A percentile compares a stretch with the other conserved stretches of the same genome.
These are phyloP conservation scores for Lasiodiplodia gonubiensis DNA, from an alignment of 2,329 filamentous ascomycete genomes.

Conservation along the genomic window DNA sequence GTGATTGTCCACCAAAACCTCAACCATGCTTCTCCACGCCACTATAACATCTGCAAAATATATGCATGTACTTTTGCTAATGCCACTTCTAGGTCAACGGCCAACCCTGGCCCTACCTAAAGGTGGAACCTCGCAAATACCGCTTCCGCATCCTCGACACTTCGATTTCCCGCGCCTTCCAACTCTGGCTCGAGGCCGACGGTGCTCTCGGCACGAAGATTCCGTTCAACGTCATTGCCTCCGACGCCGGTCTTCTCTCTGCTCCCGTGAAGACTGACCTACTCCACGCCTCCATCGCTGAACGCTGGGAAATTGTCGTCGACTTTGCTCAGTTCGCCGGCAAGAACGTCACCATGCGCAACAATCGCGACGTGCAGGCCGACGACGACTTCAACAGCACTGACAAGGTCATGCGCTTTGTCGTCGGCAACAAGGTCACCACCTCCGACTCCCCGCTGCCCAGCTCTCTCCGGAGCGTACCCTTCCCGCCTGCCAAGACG, in stretches of 20 bases:
- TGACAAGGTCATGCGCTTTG: slow-evolving; percentile 47
- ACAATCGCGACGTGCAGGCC: slow-evolving; percentile 50
- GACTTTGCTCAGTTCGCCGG: slow-evolving; percentile 59
- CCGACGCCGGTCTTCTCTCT: slow-evolving; percentile 59
- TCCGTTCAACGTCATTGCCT: slow-evolving; percentile 60
- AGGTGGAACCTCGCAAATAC: slow-evolving; percentile 67
- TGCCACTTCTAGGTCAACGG: slow-evolving; percentile 51
- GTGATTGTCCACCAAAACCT: too few relatives aligned
- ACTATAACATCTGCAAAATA: too few relatives aligned
- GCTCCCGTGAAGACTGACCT: slow-evolving; percentile 51
- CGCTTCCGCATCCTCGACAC: slow-evolving; percentile 62
- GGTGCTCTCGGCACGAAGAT: slow-evolving; percentile 43
- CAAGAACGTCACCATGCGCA: slow-evolving; percentile 56
- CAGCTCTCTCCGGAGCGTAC: slow-evolving; percentile 36
- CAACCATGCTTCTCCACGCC: too few relatives aligned
- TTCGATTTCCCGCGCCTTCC: slow-evolving; percentile 55
- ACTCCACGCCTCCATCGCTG: slow-evolving; percentile 60
- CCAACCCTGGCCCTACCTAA: slow-evolving; percentile 64
- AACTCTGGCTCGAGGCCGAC: slow-evolving; percentile 52
- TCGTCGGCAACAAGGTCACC: slow-evolving; percentile 49
- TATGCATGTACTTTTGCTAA: neutral
- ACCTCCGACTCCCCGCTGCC: slow-evolving; percentile 37
- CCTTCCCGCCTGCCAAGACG: slow-evolving; percentile 35
- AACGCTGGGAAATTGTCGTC: slow-evolving; percentile 64
- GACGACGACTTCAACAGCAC: slow-evolving; percentile 59